Percentiles rank a stretch among this genome's conserved stretches.
Conservation (phyloP, 2,329 filamentous ascomycete genomes). For the Penicillium aurantiogriseum region DNA sequence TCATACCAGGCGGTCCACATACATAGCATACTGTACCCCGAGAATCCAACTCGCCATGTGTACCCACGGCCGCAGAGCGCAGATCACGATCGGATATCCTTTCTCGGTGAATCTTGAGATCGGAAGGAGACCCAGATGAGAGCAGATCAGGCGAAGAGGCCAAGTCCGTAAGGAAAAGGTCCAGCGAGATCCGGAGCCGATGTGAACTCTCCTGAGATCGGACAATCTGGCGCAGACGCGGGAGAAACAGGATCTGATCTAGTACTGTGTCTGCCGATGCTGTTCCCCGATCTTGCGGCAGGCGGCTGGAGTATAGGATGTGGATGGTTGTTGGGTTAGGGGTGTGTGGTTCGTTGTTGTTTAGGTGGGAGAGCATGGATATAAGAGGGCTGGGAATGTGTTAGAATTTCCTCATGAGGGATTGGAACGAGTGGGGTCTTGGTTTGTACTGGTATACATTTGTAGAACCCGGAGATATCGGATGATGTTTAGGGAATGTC, state of each 20-base stretch:
- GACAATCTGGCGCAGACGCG: slow-evolving; percentile 44
- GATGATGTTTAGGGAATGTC: background rate
- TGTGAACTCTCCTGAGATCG: slow-evolving; percentile 27
- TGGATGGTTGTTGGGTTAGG: slow-evolving; percentile 48
- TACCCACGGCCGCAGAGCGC: slow-evolving; percentile 28
- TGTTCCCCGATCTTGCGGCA: slow-evolving; percentile 20
- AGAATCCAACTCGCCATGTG: slow-evolving; percentile 28
- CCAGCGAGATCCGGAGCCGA: slow-evolving; percentile 31
- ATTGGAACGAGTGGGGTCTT: background rate
- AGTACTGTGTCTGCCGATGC: slow-evolving; percentile 15
- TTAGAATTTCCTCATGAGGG: background rate
- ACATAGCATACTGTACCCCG: slow-evolving; percentile 59
- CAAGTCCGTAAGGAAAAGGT: slow-evolving; percentile 38
- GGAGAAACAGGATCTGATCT: slow-evolving; percentile 48
- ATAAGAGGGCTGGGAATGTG: slow-evolving; percentile 60
- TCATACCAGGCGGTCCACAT: slow-evolving; percentile 68
- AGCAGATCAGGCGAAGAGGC: slow-evolving; percentile 7
- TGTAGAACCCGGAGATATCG: background rate
- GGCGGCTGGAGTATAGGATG: slow-evolving; percentile 63
- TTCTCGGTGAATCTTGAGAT: slow-evolving; percentile 29
- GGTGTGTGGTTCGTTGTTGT: slow-evolving; percentile 41
- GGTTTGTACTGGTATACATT: background rate
- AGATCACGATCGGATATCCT: slow-evolving; percentile 42
- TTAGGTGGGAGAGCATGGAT: slow-evolving; percentile 66
- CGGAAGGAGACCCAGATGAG: slow-evolving; percentile 16